phyloP scores from a whole-genome alignment of 176 grass and related monocot genomes.

The Musa acuminata region DNA sequence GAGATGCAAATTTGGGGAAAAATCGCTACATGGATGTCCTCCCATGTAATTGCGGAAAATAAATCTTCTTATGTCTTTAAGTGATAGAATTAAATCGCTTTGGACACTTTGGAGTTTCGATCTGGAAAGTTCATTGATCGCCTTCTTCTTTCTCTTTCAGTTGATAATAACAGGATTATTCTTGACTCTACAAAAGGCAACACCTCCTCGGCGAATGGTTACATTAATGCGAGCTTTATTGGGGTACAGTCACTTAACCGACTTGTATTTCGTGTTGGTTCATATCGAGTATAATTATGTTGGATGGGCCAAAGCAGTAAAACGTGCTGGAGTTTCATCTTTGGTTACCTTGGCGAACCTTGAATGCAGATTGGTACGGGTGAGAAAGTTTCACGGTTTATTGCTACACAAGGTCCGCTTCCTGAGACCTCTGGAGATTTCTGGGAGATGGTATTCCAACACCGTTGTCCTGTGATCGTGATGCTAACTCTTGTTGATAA shows the following conservation, averaged over 20 bases:
- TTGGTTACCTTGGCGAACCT: not conserved
- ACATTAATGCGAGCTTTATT: constrained; percentile 91
- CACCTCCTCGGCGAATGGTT: constrained; percentile 31
- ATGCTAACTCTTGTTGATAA: constrained; percentile 75
- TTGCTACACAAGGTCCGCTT: constrained; percentile 89
- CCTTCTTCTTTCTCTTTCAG: constrained; percentile 24
- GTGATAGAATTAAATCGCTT: constrained; percentile 16
- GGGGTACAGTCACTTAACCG: constrained; percentile 28
- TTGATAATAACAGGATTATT: constrained; percentile 44
- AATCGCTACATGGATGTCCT: constrained; percentile 85
- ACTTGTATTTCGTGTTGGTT: not conserved
- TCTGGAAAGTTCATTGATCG: constrained; percentile 13
- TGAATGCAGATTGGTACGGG: constrained; percentile 21
- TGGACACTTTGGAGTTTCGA: not conserved
- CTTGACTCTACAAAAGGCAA: constrained; percentile 24
- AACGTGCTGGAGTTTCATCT: not conserved
- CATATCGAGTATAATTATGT: constrained; percentile 1
- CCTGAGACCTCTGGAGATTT: constrained; percentile 65
- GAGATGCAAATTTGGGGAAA: constrained; percentile 45
- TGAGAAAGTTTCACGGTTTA: constrained; percentile 40
- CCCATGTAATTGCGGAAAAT: constrained; percentile 37
- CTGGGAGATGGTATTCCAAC: constrained; percentile 88
- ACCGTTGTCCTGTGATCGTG: constrained; percentile 74
- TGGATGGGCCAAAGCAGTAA: not conserved
- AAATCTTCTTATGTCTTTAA: constrained; percentile 12